Percentiles rank a stretch among this genome's conserved stretches.
Evolutionary conservation across 2,329 filamentous ascomycete genomes (phyloP).

Genomic region (Alternaria panax): DNA sequence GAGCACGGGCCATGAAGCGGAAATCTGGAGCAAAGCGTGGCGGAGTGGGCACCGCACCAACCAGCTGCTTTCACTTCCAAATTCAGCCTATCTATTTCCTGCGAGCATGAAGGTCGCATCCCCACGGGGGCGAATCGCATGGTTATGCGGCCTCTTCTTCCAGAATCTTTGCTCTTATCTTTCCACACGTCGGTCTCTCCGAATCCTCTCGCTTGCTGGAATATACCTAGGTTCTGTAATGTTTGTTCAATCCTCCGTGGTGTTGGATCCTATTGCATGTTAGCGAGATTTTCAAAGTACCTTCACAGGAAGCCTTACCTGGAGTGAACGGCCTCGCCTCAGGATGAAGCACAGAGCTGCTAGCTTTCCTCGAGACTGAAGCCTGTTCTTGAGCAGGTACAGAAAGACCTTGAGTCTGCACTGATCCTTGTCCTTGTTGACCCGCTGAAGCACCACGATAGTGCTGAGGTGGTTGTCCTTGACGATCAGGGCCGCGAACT

Average conservation of each 20-base stretch:
- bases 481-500: background rate
- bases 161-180: background rate
- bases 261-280: background rate
- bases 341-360: background rate
- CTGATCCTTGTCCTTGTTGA: background rate
- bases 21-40: background rate
- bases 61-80: background rate
- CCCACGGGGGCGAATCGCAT: background rate
- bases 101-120: background rate
- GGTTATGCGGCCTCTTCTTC: background rate
- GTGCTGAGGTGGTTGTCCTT: background rate
- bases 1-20: slow-evolving; percentile 4
- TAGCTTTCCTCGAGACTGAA: background rate
- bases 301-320: background rate
- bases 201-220: background rate
- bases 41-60: background rate
- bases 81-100: background rate
- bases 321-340: background rate
- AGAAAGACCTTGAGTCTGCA: background rate
- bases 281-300: background rate
- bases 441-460: background rate
- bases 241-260: background rate
- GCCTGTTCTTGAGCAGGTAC: background rate
- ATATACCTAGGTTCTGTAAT: background rate
- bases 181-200: background rate